These are phyloP conservation scores for Trichoderma afroharzianum DNA, from an alignment of 2,329 filamentous ascomycete genomes.

Conservation along the genomic window DNA sequence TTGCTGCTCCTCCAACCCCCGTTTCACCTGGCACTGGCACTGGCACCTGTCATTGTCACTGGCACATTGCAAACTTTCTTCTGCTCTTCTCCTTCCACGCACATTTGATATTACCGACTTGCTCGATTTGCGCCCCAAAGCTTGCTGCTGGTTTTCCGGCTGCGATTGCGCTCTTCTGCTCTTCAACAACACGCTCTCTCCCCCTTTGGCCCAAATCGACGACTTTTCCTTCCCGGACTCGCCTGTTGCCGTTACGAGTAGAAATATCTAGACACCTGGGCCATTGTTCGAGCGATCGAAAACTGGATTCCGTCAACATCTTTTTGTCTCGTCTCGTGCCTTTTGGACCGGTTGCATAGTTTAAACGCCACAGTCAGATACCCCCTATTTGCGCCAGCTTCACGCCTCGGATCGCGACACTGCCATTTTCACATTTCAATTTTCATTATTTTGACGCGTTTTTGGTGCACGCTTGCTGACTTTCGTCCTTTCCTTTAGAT, in stretches of 20 bases:
- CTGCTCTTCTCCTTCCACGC: conserved; percentile 3
- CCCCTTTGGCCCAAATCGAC: not conserved
- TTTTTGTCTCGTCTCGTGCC: conserved; percentile 21
- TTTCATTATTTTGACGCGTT: not conserved
- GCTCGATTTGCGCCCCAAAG: conserved; percentile 3
- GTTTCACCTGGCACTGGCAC: not conserved
- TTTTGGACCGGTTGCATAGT: conserved; percentile 26
- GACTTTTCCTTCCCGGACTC: not conserved
- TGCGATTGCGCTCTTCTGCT: not conserved
- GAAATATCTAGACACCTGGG: not conserved
- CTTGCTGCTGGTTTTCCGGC: not conserved
- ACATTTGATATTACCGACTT: not conserved
- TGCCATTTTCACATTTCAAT: not conserved
- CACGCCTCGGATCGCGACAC: not conserved
- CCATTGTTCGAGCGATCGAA: not conserved
- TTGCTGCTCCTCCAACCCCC: conserved; percentile 16
- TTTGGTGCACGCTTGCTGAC: conserved; percentile 3
- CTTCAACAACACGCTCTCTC: not conserved
- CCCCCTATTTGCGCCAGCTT: not conserved
- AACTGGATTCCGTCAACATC: conserved; percentile 23
- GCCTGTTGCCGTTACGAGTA: not conserved
- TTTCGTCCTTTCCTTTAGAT: conserved; percentile 22
- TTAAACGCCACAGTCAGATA: conserved; percentile 22
- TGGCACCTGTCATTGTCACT: not conserved
- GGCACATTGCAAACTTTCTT: not conserved